These are phyloP conservation scores for Brassica nigra DNA, from an alignment of 345 rosid genomes.

Conservation along the genomic window DNA sequence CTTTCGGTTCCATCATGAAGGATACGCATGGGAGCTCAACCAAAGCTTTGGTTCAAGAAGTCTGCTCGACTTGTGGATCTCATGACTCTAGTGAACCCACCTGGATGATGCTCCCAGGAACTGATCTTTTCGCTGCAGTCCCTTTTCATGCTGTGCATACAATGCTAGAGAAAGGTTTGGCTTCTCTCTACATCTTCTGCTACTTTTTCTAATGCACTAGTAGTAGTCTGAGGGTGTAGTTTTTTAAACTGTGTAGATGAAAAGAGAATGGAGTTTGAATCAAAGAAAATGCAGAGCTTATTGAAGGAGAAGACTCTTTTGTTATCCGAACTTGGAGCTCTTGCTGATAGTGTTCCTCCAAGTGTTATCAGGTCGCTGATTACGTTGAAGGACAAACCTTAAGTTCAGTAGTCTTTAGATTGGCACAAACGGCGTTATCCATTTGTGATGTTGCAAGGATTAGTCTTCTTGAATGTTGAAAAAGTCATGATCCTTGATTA, in stretches of 20 bases:
- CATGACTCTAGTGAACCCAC: conserved; percentile 67
- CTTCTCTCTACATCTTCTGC: neutral
- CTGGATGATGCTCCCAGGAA: conserved; percentile 83
- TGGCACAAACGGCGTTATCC: neutral
- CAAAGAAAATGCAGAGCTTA: conserved; percentile 71
- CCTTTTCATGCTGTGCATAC: conserved; percentile 85
- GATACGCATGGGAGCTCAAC: conserved; percentile 39
- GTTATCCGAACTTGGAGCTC: conserved; percentile 74
- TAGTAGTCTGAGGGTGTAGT: neutral
- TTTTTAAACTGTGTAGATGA: conserved; percentile 5
- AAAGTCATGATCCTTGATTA: neutral
- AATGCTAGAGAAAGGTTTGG: conserved; percentile 20
- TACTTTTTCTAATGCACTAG: neutral
- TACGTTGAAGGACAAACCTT: conserved; percentile 60
- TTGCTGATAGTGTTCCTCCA: conserved; percentile 71
- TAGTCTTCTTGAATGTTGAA: conserved; percentile 1
- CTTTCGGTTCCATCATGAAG: conserved; percentile 83
- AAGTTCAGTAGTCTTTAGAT: neutral
- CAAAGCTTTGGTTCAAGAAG: conserved; percentile 64
- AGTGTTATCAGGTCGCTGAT: conserved; percentile 72
- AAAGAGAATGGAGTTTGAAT: conserved; percentile 39
- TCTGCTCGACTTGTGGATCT: conserved; percentile 71
- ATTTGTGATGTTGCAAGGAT: conserved; percentile 18
- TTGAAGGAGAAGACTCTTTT: conserved; percentile 69
- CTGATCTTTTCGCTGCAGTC: conserved; percentile 66